phyloP scores from a whole-genome alignment of 768 basidiomycete species.

The Tylopilus felleus region DNA sequence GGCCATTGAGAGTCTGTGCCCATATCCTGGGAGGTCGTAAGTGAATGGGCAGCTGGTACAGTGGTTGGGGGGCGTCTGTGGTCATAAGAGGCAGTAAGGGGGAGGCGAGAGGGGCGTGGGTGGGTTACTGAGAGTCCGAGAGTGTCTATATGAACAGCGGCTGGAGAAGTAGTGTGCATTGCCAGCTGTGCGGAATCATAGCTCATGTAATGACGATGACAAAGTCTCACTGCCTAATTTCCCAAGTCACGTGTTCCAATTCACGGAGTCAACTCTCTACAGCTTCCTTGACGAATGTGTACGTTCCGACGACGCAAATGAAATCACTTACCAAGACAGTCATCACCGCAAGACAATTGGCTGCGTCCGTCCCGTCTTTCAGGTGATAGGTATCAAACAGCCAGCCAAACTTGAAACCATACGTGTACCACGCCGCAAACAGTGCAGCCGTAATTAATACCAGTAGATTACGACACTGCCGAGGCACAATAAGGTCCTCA shows the following conservation, averaged over 20 bases:
- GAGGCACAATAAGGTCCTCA: slow-evolving; percentile 47
- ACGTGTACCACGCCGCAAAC: slow-evolving; percentile 60
- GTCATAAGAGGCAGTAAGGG: slow-evolving; percentile 19
- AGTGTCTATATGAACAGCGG: slow-evolving; percentile 10
- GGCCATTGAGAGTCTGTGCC: slow-evolving; percentile 45
- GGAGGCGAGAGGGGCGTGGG: neutral
- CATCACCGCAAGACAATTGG: slow-evolving; percentile 35
- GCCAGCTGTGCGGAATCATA: neutral
- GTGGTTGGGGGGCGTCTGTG: slow-evolving; percentile 9
- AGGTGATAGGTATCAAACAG: no score
- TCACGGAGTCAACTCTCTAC: no score
- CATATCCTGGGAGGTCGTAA: slow-evolving; percentile 54
- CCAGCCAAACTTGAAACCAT: no score
- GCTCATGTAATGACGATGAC: slow-evolving; percentile 19
- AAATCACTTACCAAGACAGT: slow-evolving; percentile 45
- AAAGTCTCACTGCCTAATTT: slow-evolving; percentile 1
- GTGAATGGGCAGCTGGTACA: slow-evolving; percentile 49
- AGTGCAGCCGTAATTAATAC: slow-evolving; percentile 48
- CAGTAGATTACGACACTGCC: slow-evolving; percentile 25
- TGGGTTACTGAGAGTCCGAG: neutral
- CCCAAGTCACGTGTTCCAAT: slow-evolving; percentile 15
- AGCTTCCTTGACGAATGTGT: slow-evolving; percentile 49
- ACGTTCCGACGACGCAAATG: slow-evolving; percentile 41
- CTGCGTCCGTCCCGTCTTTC: slow-evolving; percentile 33
- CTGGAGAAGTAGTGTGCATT: neutral